These are phyloP conservation scores for Boletus eberwhitei DNA, from an alignment of 768 basidiomycete species.

Conservation along the genomic window DNA sequence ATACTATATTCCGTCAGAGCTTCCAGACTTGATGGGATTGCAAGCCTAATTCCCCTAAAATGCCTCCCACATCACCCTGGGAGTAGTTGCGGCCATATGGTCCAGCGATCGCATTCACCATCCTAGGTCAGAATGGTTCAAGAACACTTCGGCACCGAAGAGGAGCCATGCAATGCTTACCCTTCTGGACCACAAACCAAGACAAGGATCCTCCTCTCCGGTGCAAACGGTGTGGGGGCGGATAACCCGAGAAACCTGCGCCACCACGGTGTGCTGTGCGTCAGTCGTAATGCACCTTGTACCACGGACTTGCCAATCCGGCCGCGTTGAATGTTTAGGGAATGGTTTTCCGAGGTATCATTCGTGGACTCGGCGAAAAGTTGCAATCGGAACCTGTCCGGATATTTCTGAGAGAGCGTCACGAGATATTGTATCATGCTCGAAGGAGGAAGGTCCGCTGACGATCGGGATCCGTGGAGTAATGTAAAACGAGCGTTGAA, in stretches of 20 bases:
- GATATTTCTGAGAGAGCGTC: constrained; percentile 45
- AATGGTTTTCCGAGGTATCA: constrained; percentile 15
- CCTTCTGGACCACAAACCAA: constrained; percentile 83
- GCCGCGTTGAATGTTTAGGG: constrained; percentile 40
- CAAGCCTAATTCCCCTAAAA: constrained; percentile 62
- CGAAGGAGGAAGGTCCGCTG: constrained; percentile 67
- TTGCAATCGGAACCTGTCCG: constrained; percentile 52
- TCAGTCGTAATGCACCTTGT: constrained; percentile 37
- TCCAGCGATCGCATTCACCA: constrained; percentile 73
- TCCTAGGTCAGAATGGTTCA: constrained; percentile 40
- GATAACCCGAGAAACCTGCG: constrained; percentile 17
- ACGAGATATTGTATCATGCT: constrained; percentile 52
- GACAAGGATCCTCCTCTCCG: constrained; percentile 52
- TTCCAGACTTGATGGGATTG: constrained; percentile 66
- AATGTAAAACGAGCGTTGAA: constrained; percentile 61
- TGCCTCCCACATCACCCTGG: constrained; percentile 68
- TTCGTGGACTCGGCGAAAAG: constrained; percentile 58
- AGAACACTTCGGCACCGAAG: not conserved
- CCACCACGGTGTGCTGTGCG: constrained; percentile 32
- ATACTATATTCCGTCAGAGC: constrained; percentile 35
- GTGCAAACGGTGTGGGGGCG: not conserved
- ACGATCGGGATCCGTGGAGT: constrained; percentile 64
- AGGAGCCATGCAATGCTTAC: constrained; percentile 40
- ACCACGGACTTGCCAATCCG: constrained; percentile 54
- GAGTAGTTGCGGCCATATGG: constrained; percentile 74